Base-by-base conservation (phyloP, 1,284 basidiomycete genomes). In the Vanrija pseudolonga region DNA sequence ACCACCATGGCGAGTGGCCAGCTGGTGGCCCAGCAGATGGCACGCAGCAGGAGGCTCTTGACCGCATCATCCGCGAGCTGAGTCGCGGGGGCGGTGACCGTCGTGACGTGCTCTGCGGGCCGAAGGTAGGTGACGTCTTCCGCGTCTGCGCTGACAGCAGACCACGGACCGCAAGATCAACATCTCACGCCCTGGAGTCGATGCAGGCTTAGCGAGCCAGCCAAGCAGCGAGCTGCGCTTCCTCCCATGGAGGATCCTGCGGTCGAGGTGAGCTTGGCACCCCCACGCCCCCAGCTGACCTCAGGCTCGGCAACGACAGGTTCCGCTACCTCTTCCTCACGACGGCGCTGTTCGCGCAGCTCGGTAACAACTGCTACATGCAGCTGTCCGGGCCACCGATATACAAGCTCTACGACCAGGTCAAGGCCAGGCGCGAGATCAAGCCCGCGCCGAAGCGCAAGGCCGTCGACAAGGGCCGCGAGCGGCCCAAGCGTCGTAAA, bases 361-460 rank as follows among this genome's bases (percentile, higher is more conserved):
- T 81, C 4, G 62, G 69, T 6, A 77, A 78, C 50, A 77, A 73
- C 50, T 80, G 78, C 65, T 79, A 67, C 53, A 60, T 76, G 9
- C 80, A 82, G 57, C 59, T 81, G 6, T 76, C 72, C 17, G 80
- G 80, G 2, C 22, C 38, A 5, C 77, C 78, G 3, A 50, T 81
- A 4, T 67, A 70, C 51, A 64, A 68, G 17, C 47, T 70, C 15
- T 67, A 69, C 52, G 55, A 61, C 32, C 62, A 60, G 23, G 24
- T 15, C 38, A 26, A 41, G 18, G n/a, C 17, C n/a, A 44, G 23
- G 37, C 42, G n/a, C n/a, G n/a, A 36, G 26, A 41, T 17, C 23
- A 55, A 47, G 20, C 28, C 15, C 32, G 32, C 63, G 52, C 54
- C 59, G 3, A 56, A 56, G 22, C 28, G 48, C 8, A 58, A 28